Evolutionary conservation across 805 yeast species (phyloP), one percentile per base, ranked within the genome.

Genomic region (Schwanniomyces pseudopolymorphus): DNA sequence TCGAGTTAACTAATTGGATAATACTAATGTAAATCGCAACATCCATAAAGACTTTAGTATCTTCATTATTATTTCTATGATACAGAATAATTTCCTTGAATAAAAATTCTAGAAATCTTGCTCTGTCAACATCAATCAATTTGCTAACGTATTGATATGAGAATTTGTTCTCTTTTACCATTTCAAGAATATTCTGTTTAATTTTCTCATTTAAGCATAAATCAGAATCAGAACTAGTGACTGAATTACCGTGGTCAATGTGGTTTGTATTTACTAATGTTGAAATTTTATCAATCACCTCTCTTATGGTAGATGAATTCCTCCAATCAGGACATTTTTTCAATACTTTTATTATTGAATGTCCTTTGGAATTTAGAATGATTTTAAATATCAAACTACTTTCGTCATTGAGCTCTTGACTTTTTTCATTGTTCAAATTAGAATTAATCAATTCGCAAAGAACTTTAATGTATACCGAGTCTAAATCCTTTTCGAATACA

Each of bases 391-490:
- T 55, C 5, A 59, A 45, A 38, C 42, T 59, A 50, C 43, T 25
- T 20, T 52, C 59, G 33, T 37, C 43, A 21, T 43, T 54, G 3
- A 52, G 45, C 19, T 59, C 64, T 11, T 50, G 45, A 17, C 46
- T 46, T 31, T 51, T 43, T 25, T 54, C 53, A 41, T 49, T 39
- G 27, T 56, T 49, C 38, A 54, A 39, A 46, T 60, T 58, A 14
- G 60, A 51, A 42, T 57, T 62, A 28, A 67, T 49, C 1, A 67
- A 54, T 42, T 61, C 69, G 31, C 49, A 47, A 20, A 68, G 48
- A 4, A 66, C 59, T 22, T 51, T 52, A 17, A 62, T 42, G 33
- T 50, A 55, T 2, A 51, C 40, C 13, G 40, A 45, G 10, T 55
- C 56, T 3, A 53, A 45, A 8, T 44, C 45, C 35, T 49, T 50